Evolutionary conservation across 345 rosid genomes (phyloP).

Genomic region (Lumnitzera littorea): DNA sequence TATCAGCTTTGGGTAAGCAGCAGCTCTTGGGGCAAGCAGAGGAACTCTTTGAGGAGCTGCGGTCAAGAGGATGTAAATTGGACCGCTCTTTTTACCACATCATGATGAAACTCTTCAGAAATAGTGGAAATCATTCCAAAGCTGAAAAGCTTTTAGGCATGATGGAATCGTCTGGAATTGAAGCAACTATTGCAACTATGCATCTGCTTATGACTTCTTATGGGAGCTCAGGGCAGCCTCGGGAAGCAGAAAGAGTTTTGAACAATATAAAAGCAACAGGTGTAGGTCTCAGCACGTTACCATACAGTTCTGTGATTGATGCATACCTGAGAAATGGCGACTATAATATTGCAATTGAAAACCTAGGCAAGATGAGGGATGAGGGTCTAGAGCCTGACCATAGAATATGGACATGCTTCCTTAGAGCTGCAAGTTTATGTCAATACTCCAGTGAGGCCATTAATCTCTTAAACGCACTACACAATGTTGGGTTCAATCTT

Average conservation of each 20-base stretch:
- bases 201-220: constrained; percentile 93
- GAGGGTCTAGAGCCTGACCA: constrained; percentile 82
- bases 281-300: constrained; percentile 54
- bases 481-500: constrained; percentile 68
- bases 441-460: constrained; percentile 46
- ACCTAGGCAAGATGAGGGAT: constrained; percentile 60
- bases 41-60: constrained; percentile 63
- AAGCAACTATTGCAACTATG: constrained; percentile 81
- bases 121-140: constrained; percentile 64
- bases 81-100: constrained; percentile 88
- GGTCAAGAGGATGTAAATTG: constrained; percentile 54
- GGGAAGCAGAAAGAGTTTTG: constrained; percentile 81
- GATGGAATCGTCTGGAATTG: constrained; percentile 84
- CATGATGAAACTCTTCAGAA: constrained; percentile 85
- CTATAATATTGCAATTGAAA: constrained; percentile 60
- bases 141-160: constrained; percentile 54
- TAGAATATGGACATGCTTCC: constrained; percentile 92
- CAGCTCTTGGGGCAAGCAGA: constrained; percentile 66
- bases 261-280: constrained; percentile 60
- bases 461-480: constrained; percentile 56
- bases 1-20: constrained; percentile 82
- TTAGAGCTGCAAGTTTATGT: constrained; percentile 80
- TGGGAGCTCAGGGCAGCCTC: constrained; percentile 81
- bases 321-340: constrained; percentile 77
- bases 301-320: constrained; percentile 82